phyloP scores from a whole-genome alignment of 305 asterid genomes.

The Solanum hybrid region DNA sequence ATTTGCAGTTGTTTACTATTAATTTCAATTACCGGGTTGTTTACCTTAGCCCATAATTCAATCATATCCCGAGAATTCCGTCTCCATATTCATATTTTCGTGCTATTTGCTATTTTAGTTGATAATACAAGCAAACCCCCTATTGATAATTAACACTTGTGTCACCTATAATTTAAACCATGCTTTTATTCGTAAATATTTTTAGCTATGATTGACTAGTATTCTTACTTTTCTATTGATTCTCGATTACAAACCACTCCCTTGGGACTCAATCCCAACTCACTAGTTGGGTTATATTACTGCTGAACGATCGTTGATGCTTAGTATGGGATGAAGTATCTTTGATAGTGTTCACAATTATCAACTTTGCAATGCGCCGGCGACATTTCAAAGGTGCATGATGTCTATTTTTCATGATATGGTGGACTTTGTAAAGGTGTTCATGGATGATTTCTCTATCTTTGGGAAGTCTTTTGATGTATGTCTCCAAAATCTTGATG shows the following conservation, averaged over 20 bases:
- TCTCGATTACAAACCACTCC: neutral
- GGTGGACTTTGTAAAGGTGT: neutral
- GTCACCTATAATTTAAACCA: neutral
- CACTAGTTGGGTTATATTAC: neutral
- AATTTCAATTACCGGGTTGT: neutral
- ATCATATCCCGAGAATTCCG: neutral
- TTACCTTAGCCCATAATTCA: neutral
- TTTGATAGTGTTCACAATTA: neutral
- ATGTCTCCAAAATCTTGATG: neutral
- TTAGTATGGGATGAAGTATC: neutral
- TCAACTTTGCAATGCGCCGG: neutral
- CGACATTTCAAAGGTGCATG: neutral
- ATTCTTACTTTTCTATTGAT: neutral
- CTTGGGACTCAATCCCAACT: neutral
- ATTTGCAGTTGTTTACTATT: neutral
- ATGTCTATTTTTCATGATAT: neutral
- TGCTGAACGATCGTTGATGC: neutral
- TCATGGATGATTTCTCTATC: neutral
- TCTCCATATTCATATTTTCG: neutral
- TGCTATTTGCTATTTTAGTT: neutral
- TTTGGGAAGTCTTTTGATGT: neutral
- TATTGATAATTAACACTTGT: neutral
- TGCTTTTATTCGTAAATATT: neutral
- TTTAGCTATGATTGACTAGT: neutral
- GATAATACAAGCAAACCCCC: neutral